phyloP scores from a whole-genome alignment of 257 asterid genomes.

The Cruciata laevipes region DNA sequence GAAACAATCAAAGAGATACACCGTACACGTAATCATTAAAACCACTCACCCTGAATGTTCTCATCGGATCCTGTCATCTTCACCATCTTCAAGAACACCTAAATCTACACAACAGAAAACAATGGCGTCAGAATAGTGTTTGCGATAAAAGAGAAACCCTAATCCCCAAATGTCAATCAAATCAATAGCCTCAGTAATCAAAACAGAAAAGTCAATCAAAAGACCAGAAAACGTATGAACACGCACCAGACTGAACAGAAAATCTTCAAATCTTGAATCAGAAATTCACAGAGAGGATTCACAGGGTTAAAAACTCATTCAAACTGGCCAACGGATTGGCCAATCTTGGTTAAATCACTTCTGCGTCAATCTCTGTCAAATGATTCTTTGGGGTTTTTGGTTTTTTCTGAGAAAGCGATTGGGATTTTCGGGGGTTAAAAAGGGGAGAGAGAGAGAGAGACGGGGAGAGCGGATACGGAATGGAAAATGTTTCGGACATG shows the following conservation, averaged over 20 bases:
- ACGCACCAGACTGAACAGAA: background rate
- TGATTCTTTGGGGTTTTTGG: background rate
- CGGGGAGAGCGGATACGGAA: background rate
- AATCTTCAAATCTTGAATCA: background rate
- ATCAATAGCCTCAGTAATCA: no score
- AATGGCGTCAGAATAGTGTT: background rate
- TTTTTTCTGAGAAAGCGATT: constrained; percentile 14
- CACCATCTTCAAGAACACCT: constrained; percentile 14
- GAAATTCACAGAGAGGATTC: background rate
- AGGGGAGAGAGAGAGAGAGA: background rate
- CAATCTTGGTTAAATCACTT: background rate
- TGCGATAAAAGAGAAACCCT: no score
- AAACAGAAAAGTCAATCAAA: background rate
- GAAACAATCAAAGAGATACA: background rate
- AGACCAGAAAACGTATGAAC: background rate
- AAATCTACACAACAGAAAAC: constrained; percentile 16
- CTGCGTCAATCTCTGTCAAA: background rate
- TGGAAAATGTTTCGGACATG: background rate
- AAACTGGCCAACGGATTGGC: background rate
- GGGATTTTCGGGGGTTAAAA: constrained; percentile 3
- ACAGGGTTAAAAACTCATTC: background rate
- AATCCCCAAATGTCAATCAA: no score
- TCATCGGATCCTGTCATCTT: constrained; percentile 71
- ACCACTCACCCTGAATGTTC: constrained; percentile 31
- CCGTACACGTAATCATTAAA: background rate